Base-by-base conservation (phyloP, 352 stramenopile genomes). In the Pythium sukuiense region DNA sequence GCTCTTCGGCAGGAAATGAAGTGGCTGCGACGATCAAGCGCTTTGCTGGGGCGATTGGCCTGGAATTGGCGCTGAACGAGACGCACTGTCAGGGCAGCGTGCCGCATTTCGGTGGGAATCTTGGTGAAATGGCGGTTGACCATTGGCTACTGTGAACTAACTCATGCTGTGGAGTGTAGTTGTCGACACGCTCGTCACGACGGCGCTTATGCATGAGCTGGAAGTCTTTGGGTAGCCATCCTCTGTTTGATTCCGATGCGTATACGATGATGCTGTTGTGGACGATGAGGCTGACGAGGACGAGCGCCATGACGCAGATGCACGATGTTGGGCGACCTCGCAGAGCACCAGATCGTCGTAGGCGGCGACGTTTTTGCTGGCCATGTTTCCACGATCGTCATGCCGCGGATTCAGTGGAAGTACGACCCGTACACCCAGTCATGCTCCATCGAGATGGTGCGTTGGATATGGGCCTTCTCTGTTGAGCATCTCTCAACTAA, bases 141-240 rank as follows among this genome's bases (percentile, higher is more conserved):
- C n/a, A n/a, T n/a, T n/a, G n/a, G n/a, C n/a, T n/a, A n/a, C n/a
- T n/a, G n/a, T n/a, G n/a, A n/a, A n/a, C n/a, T n/a, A n/a, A n/a
- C 8, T 35, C 3, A 35, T 35, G 32, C 32, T 8, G 32, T 50
- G 43, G 4, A 14, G 8, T 48, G 11, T 33, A 69, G 69, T 79
- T 16, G 29, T 69, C 33, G 65, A 79, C 46, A 52, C 65, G 43
- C 57, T 81, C 29, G 46, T 77, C 14, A 48, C 57, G 12, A 69
- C 63, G 12, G 45, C 68, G 8, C 43, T 80, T 5, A 66, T 70
- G 57, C 61, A 76, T 37, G 64, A 76, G 29, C 57, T 76, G 7
- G 58, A 73, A 55, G 54, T 53, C 18, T 56, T 57, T 41, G 67
- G 70, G 62, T 76, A 61, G 27, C 43, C 2, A 30, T 4, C 11